Evolutionary conservation across 163 green algal species (phyloP).

Genomic region (Volvox carteri): DNA sequence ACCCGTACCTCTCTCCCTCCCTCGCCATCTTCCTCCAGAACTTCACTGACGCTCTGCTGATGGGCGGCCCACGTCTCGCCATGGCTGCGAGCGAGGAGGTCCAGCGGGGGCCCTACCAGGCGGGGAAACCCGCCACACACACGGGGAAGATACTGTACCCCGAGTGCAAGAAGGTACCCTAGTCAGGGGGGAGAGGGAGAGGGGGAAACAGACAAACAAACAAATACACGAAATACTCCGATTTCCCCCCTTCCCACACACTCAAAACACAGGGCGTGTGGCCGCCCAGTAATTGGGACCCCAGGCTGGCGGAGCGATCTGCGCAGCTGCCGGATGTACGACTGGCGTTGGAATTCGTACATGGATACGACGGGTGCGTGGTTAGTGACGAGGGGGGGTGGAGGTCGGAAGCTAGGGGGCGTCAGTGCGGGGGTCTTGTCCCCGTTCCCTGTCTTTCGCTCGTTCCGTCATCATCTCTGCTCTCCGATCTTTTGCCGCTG

Average conservation of each 20-base stretch:
- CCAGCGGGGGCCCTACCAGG: constrained; percentile 62
- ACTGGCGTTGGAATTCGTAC: constrained; percentile 80
- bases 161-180: constrained; percentile 69
- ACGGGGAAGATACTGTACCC: constrained; percentile 69
- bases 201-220: background rate
- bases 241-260: background rate
- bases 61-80: constrained; percentile 66
- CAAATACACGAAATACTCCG: too few relatives aligned
- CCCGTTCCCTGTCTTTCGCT: too few relatives aligned
- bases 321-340: constrained; percentile 64
- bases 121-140: constrained; percentile 63
- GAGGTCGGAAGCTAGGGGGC: background rate
- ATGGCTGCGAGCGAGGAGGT: constrained; percentile 67
- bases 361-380: constrained; percentile 79
- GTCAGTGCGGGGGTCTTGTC: too few relatives aligned
- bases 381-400: background rate
- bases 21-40: background rate
- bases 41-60: constrained; percentile 75
- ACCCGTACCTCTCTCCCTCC: too few relatives aligned
- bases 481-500: too few relatives aligned
- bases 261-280: constrained; percentile 63
- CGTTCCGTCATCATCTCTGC: too few relatives aligned
- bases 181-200: background rate
- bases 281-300: constrained; percentile 77
- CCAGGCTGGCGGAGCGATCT: constrained; percentile 62